These are phyloP conservation scores for Penstemon barbatus DNA, from an alignment of 257 asterid genomes.

Conservation along the genomic window DNA sequence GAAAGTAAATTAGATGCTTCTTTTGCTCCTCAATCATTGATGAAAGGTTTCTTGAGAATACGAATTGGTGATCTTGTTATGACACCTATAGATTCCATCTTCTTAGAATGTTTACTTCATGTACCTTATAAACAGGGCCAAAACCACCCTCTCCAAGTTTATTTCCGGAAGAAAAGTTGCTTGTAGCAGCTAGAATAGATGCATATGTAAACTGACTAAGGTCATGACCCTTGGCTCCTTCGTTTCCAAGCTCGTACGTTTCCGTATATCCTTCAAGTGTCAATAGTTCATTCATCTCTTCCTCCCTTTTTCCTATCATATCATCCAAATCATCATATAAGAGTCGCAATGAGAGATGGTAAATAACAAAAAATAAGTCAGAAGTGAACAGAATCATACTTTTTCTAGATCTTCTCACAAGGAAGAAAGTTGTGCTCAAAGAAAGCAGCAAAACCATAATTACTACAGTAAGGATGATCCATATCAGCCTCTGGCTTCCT, in stretches of 20 bases:
- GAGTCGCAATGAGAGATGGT: neutral
- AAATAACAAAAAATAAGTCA: neutral
- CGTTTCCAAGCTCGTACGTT: constrained; percentile 23
- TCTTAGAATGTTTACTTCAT: too few relatives aligned
- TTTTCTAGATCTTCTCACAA: constrained; percentile 22
- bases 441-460: constrained; percentile 23
- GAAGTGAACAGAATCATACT: constrained; percentile 19
- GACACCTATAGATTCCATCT: too few relatives aligned
- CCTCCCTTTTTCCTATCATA: constrained; percentile 35
- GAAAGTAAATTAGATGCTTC: neutral
- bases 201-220: constrained; percentile 46
- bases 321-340: constrained; percentile 11
- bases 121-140: constrained; percentile 62
- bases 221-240: constrained; percentile 43
- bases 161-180: constrained; percentile 39
- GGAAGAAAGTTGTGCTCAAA: constrained; percentile 21
- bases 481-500: constrained; percentile 27
- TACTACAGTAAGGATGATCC: constrained; percentile 31
- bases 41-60: too few relatives aligned
- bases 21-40: neutral
- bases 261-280: constrained; percentile 43
- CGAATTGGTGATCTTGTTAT: too few relatives aligned
- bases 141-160: constrained; percentile 73
- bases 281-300: constrained; percentile 34
- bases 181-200: constrained; percentile 49